Evolutionary conservation across 164 flowering plant genomes (phyloP).

Genomic region (Piper betle): DNA sequence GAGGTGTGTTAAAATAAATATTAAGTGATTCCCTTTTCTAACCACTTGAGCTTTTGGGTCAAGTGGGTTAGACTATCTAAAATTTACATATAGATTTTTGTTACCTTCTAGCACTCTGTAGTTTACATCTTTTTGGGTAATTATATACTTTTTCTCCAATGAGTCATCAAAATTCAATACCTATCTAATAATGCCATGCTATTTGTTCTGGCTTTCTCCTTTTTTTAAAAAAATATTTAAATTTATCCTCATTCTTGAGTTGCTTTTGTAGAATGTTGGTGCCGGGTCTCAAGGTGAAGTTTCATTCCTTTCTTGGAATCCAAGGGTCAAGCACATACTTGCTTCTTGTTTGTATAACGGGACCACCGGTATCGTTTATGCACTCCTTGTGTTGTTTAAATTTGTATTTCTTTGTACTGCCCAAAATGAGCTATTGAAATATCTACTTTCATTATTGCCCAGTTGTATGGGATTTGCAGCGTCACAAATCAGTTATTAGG

Average conservation of each 20-base stretch:
- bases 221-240: too few species aligned
- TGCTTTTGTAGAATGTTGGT: slow-evolving; percentile 49
- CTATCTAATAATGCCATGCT: too few species aligned
- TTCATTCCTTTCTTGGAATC: slow-evolving; percentile 91
- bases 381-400: background rate
- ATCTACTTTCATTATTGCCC: slow-evolving; percentile 3
- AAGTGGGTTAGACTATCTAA: too few species aligned
- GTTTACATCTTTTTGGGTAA: too few species aligned
- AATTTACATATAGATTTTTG: too few species aligned
- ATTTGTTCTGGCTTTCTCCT: background rate
- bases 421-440: background rate
- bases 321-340: slow-evolving; percentile 74
- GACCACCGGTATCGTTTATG: slow-evolving; percentile 42
- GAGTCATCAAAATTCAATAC: too few species aligned
- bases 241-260: background rate
- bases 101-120: too few species aligned
- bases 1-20: too few species aligned
- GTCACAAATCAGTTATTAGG: slow-evolving; percentile 95
- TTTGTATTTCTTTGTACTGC: background rate
- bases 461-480: slow-evolving; percentile 96
- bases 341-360: slow-evolving; percentile 92
- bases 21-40: too few species aligned
- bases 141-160: too few species aligned
- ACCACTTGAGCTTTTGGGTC: too few species aligned
- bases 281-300: slow-evolving; percentile 88